Evolutionary conservation across 176 grass and related monocot species (phyloP), one percentile per base, ranked within the genome.

Genomic region (Musa schizocarpa): DNA sequence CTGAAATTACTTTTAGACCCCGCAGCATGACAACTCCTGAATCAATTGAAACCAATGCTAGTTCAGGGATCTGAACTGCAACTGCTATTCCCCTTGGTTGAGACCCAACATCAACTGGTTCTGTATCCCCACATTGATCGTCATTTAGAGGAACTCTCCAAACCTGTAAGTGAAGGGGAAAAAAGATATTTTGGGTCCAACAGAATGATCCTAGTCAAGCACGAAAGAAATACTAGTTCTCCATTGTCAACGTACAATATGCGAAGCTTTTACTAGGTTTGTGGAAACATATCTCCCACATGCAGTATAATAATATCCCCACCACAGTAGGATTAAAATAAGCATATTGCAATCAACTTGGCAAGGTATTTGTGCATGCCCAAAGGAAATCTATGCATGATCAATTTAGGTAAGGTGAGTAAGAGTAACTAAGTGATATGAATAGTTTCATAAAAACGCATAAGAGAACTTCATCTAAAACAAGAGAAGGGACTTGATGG

Each of bases 31-130:
- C 65, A 17, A 93, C 80, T 56, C 75, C 90, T 73, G 90, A 89
- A 81, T 98, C 95, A 34, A 80, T 98, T 22, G 85, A 86, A 69
- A 98, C 54, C 65, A 98, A 84, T 26, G 81, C 82, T 80, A 98
- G 80, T 91, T 82, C 90, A 76, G 85, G 88, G 50, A 75, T 83
- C 49, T 90, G 82, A 89, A 69, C 12, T 80, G 90, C 73, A 79
- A 93, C 78, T 57, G 84, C 88, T 65, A 98, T 76, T 74, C 87
- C 88, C 80, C 93, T 98, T 80, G 95, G 88, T 50, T 98, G 95
- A 65, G 90, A 85, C 8, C 90, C 95, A 65, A 94, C 85, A 75
- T 98, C 95, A 82, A 91, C 58, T 67, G 86, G 77, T 72, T 87
- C 95, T 17, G 84, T 78, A 76, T 91, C 90, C 69, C 95, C 95